Evolutionary conservation across 129 eudicot species (phyloP).

Genomic region (carrot (Daucus carota)): DH1_v3.0 NC_030389.2:30661501-30662000

Average conservation of each 20-base stretch:
- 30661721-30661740: not conserved
- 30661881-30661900: not conserved
- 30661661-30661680: not conserved
- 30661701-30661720: not conserved
- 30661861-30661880: constrained; percentile 48
- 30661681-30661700: not conserved
- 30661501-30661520: no score
- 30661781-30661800: constrained; percentile 95
- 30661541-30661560: not conserved
- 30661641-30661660: no score
- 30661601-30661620: not conserved
- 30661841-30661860: constrained; percentile 89
- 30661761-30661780: not conserved
- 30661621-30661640: not conserved
- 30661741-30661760: not conserved
- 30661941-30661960: no score
- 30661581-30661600: not conserved
- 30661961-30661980: not conserved
- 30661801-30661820: constrained; percentile 95
- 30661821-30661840: constrained; percentile 75
- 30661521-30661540: no score
- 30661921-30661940: no score
- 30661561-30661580: not conserved
- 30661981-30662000: no score
- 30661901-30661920: no score